Evolutionary conservation across 331 rosid genomes (phyloP).

Genomic region (Rhamnella rubrinervis): DNA sequence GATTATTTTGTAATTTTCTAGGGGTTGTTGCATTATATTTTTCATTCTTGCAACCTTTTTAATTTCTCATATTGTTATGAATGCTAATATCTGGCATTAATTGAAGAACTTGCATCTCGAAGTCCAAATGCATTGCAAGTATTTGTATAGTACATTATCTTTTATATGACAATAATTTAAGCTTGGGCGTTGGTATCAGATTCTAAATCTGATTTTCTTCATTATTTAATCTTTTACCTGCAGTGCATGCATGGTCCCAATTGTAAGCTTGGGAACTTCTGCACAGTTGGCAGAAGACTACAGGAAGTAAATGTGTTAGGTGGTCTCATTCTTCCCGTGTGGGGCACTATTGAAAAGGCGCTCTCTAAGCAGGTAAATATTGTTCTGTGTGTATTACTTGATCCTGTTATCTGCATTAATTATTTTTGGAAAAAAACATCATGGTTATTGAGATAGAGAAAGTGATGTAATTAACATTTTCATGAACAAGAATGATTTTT

Average conservation of each 20-base stretch:
- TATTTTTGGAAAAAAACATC: too few relatives aligned
- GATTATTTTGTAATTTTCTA: background rate
- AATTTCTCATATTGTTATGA: background rate
- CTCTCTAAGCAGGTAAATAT: slow-evolving; percentile 82
- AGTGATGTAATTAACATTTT: too few relatives aligned
- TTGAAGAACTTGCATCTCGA: background rate
- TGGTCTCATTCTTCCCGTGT: slow-evolving; percentile 94
- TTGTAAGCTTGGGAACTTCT: slow-evolving; percentile 76
- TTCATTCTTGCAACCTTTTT: background rate
- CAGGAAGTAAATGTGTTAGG: slow-evolving; percentile 94
- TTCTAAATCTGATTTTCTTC: background rate
- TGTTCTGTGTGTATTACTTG: background rate
- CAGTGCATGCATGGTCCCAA: slow-evolving; percentile 99
- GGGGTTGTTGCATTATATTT: background rate
- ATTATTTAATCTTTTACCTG: slow-evolving; percentile 24
- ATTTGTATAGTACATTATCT: too few relatives aligned
- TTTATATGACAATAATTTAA: background rate
- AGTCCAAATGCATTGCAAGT: too few relatives aligned
- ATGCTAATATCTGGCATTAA: background rate
- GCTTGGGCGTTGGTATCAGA: background rate
- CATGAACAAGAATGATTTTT: too few relatives aligned
- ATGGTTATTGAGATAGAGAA: too few relatives aligned
- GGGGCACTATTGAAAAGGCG: slow-evolving; percentile 91
- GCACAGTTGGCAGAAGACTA: slow-evolving; percentile 86
- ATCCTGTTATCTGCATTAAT: too few relatives aligned